A percentile compares a stretch with the other conserved stretches of the same genome.
These are phyloP conservation scores for Yamadazyma nakazawae DNA, from an alignment of 805 yeast genomes.

Conservation along the genomic window DNA sequence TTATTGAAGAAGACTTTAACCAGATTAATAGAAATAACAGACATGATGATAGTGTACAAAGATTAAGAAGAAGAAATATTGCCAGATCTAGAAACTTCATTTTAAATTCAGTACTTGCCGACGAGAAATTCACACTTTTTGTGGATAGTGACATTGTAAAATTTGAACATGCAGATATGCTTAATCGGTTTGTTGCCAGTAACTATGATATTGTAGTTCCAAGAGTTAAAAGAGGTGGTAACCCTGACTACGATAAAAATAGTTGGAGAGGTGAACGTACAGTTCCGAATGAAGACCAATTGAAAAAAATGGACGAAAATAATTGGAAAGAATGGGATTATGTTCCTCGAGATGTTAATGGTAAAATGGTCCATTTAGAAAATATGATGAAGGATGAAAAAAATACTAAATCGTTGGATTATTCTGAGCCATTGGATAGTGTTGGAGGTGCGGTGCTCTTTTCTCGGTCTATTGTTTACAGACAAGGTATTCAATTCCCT, in stretches of 20 bases:
- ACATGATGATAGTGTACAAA: slow-evolving; percentile 28
- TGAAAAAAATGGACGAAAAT: slow-evolving; percentile 22
- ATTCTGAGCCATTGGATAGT: slow-evolving; percentile 36
- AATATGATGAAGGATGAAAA: neutral
- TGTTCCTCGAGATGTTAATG: slow-evolving; percentile 30
- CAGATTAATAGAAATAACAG: slow-evolving; percentile 20
- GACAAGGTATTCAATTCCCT: slow-evolving; percentile 47
- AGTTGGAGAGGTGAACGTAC: slow-evolving; percentile 40
- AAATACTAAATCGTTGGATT: slow-evolving; percentile 3
- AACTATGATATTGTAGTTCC: slow-evolving; percentile 37
- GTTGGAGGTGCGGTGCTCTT: slow-evolving; percentile 54
- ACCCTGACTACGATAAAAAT: slow-evolving; percentile 36
- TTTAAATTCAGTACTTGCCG: slow-evolving; percentile 22
- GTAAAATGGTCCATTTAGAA: slow-evolving; percentile 28
- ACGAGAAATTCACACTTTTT: slow-evolving; percentile 33
- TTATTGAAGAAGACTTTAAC: slow-evolving; percentile 24
- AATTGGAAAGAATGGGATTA: slow-evolving; percentile 31
- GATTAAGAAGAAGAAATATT: slow-evolving; percentile 32
- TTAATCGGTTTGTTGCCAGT: slow-evolving; percentile 24
- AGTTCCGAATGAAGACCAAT: slow-evolving; percentile 27
- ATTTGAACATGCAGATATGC: slow-evolving; percentile 23
- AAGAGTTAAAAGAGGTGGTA: slow-evolving; percentile 24
- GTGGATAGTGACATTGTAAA: slow-evolving; percentile 35
- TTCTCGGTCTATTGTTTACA: slow-evolving; percentile 39
- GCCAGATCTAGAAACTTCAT: slow-evolving; percentile 38